Evolutionary conservation across 345 rosid species (phyloP), one percentile per base, ranked within the genome.

Genomic region (Brassica rapa): DNA sequence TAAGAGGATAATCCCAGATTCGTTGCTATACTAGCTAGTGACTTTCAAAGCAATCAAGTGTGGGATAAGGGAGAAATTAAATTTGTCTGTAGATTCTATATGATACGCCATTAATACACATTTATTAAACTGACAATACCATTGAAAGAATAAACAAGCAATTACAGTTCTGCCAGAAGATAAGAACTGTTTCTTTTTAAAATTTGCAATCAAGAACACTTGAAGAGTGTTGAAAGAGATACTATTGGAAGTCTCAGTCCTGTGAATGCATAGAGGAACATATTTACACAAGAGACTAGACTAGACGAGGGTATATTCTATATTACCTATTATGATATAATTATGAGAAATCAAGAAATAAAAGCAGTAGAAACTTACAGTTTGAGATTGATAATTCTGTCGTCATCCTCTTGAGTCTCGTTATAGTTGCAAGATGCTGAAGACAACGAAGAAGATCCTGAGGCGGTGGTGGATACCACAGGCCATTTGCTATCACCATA

Each of bases 361-460:
- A 12, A 15, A 49, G 4, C 27, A 55, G 15, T 41, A 11, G 63
- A 66, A 16, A 84, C 97, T 87, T 82, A 92, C 97, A 86, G 87
- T 73, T 86, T 88, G 3, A 90, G 84, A 70, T 86, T 87, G 86
- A 90, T 83, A 56, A 87, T 76, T 77, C 84, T 81, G 11, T 83
- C 83, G 19, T 59, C 69, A 57, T 83, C 86, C 43, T 75, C 80
- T 77, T 65, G 75, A 77, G 53, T 82, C 61, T 51, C 73, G 76
- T 46, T 63, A 49, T 66, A n/a, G 64, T 60, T 25, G 79, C 53
- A 19, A 79, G 65, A n/a, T 33, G 81, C 12, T 49, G 71, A 29
- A 19, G 87, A 73, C 5, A 78, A 68, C 0, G 37, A 49, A 69
- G 80, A 62, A 49, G 75, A 62, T 46, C 30, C 63, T 6, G 63